phyloP scores from a whole-genome alignment of 1,284 basidiomycete species.

The Bjerkandera adusta region DNA sequence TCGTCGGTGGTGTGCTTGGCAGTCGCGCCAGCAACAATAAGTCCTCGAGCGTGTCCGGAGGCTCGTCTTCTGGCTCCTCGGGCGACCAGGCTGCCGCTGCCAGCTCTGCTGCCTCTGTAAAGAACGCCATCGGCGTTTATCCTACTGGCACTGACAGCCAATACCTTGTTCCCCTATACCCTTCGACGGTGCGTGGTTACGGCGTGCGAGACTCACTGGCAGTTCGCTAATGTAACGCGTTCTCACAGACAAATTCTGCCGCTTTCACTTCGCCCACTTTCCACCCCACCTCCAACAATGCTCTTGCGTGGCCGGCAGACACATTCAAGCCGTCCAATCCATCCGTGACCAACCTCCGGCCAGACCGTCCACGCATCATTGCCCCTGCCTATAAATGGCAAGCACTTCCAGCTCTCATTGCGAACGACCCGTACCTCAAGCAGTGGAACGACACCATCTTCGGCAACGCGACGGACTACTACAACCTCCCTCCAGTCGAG shows the following conservation, averaged over 20 bases:
- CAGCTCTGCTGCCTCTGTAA: conserved; percentile 48
- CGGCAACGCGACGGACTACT: conserved; percentile 80
- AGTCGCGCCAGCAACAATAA: conserved; percentile 47
- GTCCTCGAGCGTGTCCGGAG: conserved; percentile 21
- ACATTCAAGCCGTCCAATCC: conserved; percentile 65
- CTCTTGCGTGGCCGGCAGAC: conserved; percentile 75
- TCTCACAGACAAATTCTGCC: conserved; percentile 71
- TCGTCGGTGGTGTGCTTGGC: conserved; percentile 79
- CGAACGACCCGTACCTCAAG: conserved; percentile 82
- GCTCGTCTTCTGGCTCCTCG: conserved; percentile 24
- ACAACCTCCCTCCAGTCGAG: conserved; percentile 55
- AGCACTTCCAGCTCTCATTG: conserved; percentile 79
- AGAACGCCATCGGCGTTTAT: conserved; percentile 60
- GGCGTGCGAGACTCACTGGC: not conserved
- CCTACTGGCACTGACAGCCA: conserved; percentile 74
- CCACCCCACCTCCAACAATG: conserved; percentile 44
- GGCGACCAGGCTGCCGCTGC: conserved; percentile 35
- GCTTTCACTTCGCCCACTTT: conserved; percentile 78
- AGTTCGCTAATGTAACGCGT: not conserved
- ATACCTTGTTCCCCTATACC: conserved; percentile 84
- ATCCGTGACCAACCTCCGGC: conserved; percentile 57
- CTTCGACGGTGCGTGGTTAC: conserved; percentile 66
- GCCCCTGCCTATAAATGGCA: conserved; percentile 93
- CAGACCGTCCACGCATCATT: conserved; percentile 88
- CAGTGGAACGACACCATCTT: conserved; percentile 94